Conservation (phyloP, 2,329 filamentous ascomycete genomes). For the Stagonosporopsis cucurbitacearum region DNA sequence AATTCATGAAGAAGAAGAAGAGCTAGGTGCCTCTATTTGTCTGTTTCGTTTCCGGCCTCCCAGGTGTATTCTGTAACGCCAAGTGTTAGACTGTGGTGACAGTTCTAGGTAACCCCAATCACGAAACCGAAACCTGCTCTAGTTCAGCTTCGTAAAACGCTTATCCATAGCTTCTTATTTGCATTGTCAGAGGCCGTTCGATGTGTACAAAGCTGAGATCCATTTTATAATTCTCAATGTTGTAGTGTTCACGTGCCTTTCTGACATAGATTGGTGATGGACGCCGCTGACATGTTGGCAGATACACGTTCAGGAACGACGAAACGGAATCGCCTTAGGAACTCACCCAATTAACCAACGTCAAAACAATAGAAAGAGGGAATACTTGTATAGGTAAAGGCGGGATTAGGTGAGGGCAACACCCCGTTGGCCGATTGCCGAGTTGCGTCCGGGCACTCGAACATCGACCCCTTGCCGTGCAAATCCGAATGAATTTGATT, state of each 20-base stretch:
- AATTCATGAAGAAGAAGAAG: not conserved
- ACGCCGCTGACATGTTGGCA: not conserved
- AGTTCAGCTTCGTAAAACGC: not conserved
- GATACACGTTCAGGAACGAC: not conserved
- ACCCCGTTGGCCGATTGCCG: too few relatives aligned
- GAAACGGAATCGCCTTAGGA: not conserved
- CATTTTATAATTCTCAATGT: not conserved
- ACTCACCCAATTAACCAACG: too few relatives aligned
- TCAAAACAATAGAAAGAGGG: too few relatives aligned
- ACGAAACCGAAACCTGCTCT: not conserved
- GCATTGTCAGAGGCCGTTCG: not conserved
- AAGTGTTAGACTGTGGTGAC: constrained; percentile 26
- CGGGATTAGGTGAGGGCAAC: not conserved
- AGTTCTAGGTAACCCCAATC: not conserved
- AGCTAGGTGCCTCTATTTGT: not conserved
- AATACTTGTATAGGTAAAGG: not conserved
- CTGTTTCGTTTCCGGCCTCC: constrained; percentile 16
- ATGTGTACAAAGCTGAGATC: not conserved
- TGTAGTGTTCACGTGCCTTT: not conserved
- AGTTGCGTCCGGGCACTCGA: too few relatives aligned
- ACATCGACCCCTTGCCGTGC: too few relatives aligned
- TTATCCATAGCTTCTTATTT: not conserved
- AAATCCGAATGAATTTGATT: too few relatives aligned
- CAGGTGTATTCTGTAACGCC: constrained; percentile 37
- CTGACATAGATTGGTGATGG: not conserved